Base-by-base conservation (phyloP, 768 basidiomycete species). In the Russula abietina region DNA sequence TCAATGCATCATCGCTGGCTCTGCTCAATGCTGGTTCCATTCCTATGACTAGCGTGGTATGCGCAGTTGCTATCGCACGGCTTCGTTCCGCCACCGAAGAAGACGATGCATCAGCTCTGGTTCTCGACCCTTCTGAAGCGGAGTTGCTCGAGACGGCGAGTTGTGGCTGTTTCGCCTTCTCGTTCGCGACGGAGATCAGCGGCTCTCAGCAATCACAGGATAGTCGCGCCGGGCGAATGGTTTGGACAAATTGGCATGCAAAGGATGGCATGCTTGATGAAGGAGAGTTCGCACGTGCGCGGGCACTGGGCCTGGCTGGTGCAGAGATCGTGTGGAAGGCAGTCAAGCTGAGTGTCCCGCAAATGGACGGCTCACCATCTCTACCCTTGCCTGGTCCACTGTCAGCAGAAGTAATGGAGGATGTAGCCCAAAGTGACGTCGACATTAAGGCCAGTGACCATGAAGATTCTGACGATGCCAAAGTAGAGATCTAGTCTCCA, bases 21-120 rank as follows among this genome's bases (percentile, higher is more conserved):
- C 75, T 91, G 9, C 70, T 93, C 33, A 86, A 84, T 50, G 81
- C 88, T 0, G 82, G 83, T 0, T 88, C 88, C 1, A 73, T 93
- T 0, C 84, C 88, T 0, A 85, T 91, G 88, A 76, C 80, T 2
- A 88, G 89, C 1, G 82, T 87, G n/a, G 79, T 88, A 0, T 85
- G 85, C 57, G 89, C 90, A 4, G 80, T 87, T 2, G 75, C 86
- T 0, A 77, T 88, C 1, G 83, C 82, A 0, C 75, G 75, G 16
- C 53, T 74, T 7, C 50, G 56, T 32, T 30, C 64, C 2, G 24
- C 59, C 2, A 41, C 57, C 3, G 70, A 68, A 19, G 60, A 66
- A 7, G 70, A 65, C 19, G 12, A 39, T 24, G 12, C 50, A n/a
- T 69, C 75, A 0, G 62, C 65, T 1, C 70, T 86, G 2, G 69